Base-by-base conservation (phyloP, 805 yeast species). In the Saturnispora serradocipensis region DNA sequence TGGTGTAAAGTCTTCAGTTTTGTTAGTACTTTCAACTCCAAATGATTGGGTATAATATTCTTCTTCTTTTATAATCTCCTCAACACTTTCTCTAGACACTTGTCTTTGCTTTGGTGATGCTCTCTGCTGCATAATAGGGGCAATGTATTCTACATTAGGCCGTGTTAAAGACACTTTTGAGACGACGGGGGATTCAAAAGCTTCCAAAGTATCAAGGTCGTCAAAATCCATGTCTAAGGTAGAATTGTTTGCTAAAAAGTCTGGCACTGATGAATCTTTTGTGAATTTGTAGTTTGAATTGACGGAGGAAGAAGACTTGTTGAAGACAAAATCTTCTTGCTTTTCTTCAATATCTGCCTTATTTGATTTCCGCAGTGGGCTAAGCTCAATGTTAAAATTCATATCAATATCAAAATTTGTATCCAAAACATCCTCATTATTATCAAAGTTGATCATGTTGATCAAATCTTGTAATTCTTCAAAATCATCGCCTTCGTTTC, bases 381-480 rank as follows among this genome's bases (percentile, higher is more conserved):
- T 54, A 11, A 54, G 20, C 15, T 47, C 43, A 7, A 46, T 18
- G 10, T 43, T 22, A 16, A 56, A 36, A 20, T 40, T 39, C 10
- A 43, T 50, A 22, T 55, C 62, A 13, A 64, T 47, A 43, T 62
- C 48, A 48, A 65, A 64, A 48, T 56, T 53, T 2, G 67, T 62
- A 48, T 65, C 62, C 13, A 58, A 47, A 4, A 51, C 51, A 43
- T 57, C 56, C 36, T 58, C 65, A 28, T 59, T 61, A 4, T 22
- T 28, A 43, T 61, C 62, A 52, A 66, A 66, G 35, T 61, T 58
- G 28, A 66, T 61, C 59, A 63, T 56, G 45, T 61, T 58, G 55
- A 65, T 60, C n/a, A 66, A 45, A n/a, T 64, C 67, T 46, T 48
- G 53, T 10, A 66, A 43, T 11, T 63, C 66, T 3, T 54, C 53